Conservation (phyloP, 2,329 filamentous ascomycete genomes). For the Furcasterigmium furcatum region DNA sequence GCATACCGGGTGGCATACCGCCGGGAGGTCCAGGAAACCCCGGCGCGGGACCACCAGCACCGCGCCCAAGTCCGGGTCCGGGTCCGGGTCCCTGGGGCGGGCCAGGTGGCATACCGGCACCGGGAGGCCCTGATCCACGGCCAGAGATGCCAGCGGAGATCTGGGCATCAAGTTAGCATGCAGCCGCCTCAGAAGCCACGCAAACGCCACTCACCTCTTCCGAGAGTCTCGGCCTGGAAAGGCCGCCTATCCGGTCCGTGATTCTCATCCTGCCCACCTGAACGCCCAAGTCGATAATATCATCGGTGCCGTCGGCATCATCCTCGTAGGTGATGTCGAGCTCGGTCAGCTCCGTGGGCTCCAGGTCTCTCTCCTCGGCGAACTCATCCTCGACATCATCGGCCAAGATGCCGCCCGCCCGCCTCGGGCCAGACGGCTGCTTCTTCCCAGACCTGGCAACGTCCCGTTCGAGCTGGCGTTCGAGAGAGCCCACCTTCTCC, state of each 20-base stretch:
- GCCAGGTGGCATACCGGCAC: slow-evolving; percentile 7
- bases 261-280: slow-evolving; percentile 69
- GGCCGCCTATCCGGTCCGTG: slow-evolving; percentile 70
- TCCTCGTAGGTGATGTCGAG: slow-evolving; percentile 69
- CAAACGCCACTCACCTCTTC: slow-evolving; percentile 55
- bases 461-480: slow-evolving; percentile 67
- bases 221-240: slow-evolving; percentile 66
- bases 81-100: too few species aligned
- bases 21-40: slow-evolving; percentile 11
- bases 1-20: slow-evolving; percentile 5
- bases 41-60: slow-evolving; percentile 11
- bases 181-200: background rate
- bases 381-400: slow-evolving; percentile 54
- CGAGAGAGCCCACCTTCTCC: slow-evolving; percentile 71
- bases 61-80: slow-evolving; percentile 1
- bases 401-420: slow-evolving; percentile 30
- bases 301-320: slow-evolving; percentile 51
- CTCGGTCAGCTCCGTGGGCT: slow-evolving; percentile 59
- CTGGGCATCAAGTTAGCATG: slow-evolving; percentile 13
- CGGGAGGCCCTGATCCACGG: slow-evolving; percentile 14
- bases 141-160: slow-evolving; percentile 29
- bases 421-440: slow-evolving; percentile 12
- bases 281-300: slow-evolving; percentile 69
- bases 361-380: slow-evolving; percentile 57
- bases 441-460: slow-evolving; percentile 41